These are phyloP conservation scores for Stagonosporopsis cucurbitacearum DNA, from an alignment of 2,329 filamentous ascomycete species.

Conservation along the genomic window DNA sequence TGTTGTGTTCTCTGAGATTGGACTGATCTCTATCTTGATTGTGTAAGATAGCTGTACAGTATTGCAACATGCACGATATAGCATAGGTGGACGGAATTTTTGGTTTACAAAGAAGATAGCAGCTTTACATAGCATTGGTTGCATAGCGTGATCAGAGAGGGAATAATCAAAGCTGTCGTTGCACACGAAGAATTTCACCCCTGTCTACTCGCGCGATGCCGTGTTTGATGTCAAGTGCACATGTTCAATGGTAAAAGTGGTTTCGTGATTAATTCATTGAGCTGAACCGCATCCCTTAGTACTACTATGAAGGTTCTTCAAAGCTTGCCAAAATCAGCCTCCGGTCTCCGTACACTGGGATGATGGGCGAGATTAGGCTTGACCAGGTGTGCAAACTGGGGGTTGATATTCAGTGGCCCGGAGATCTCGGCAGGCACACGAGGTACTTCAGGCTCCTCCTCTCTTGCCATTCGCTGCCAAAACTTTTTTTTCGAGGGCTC, in stretches of 20 bases:
- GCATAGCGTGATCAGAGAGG: background rate
- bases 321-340: constrained; percentile 40
- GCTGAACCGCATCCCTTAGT: background rate
- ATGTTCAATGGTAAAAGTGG: constrained; percentile 32
- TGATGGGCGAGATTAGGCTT: constrained; percentile 65
- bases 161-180: constrained; percentile 12
- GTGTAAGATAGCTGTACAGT: constrained; percentile 27
- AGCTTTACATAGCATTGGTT: background rate
- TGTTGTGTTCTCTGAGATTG: background rate
- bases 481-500: constrained; percentile 40
- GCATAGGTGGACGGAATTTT: background rate
- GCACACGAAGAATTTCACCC: constrained; percentile 7
- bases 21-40: constrained; percentile 17
- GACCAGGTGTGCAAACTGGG: constrained; percentile 61
- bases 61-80: constrained; percentile 16
- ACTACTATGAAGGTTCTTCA: constrained; percentile 6
- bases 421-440: constrained; percentile 62
- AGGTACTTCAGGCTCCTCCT: constrained; percentile 50
- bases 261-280: constrained; percentile 38
- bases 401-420: constrained; percentile 60
- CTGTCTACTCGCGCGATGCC: background rate
- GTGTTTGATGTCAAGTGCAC: constrained; percentile 3
- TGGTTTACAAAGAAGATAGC: background rate
- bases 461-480: constrained; percentile 39
- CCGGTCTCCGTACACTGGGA: constrained; percentile 47